Percentiles rank a stretch among this genome's conserved stretches.
Conservation (phyloP, 1,284 basidiomycete species). For the Coriolopsis trogii region DNA sequence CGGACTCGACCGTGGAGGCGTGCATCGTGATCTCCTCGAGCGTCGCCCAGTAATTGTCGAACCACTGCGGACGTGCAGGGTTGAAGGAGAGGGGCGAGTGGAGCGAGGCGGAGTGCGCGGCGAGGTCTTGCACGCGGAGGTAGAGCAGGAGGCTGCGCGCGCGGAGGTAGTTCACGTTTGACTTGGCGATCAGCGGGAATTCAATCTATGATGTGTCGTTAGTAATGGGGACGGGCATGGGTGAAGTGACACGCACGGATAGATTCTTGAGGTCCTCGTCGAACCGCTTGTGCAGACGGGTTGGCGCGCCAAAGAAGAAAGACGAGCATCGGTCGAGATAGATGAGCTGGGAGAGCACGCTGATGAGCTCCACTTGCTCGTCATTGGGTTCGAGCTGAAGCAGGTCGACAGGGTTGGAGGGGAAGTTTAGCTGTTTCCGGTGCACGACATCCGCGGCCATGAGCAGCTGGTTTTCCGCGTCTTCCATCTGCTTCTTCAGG, state of each 20-base stretch:
- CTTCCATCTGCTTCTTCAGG: constrained; percentile 25
- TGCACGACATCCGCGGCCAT: constrained; percentile 22
- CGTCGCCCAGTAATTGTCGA: constrained; percentile 30
- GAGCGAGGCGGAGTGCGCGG: constrained; percentile 16
- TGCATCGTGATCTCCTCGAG: constrained; percentile 29
- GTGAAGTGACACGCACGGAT: constrained; percentile 15
- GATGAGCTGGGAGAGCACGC: constrained; percentile 28
- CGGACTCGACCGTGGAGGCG: constrained; percentile 19
- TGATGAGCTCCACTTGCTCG: constrained; percentile 27
- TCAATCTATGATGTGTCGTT: constrained; percentile 22
- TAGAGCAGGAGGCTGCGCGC: constrained; percentile 21
- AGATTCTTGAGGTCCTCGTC: constrained; percentile 26
- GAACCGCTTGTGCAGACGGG: constrained; percentile 19
- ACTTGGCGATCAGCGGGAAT: constrained; percentile 24
- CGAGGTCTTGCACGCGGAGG: constrained; percentile 9
- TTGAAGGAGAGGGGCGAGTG: constrained; percentile 10
- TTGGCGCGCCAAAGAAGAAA: constrained; percentile 26
- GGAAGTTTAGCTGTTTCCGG: constrained; percentile 15
- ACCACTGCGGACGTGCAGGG: constrained; percentile 25
- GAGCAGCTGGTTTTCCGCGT: constrained; percentile 26
- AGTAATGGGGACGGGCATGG: neutral
- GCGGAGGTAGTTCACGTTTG: constrained; percentile 26
- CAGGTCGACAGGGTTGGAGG: constrained; percentile 12
- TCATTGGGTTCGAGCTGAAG: constrained; percentile 17
- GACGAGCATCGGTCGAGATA: constrained; percentile 30